Percentiles rank a stretch among this genome's conserved stretches.
These are phyloP conservation scores for Nissolia schottii DNA, from an alignment of 306 rosid species.

Conservation along the genomic window DNA sequence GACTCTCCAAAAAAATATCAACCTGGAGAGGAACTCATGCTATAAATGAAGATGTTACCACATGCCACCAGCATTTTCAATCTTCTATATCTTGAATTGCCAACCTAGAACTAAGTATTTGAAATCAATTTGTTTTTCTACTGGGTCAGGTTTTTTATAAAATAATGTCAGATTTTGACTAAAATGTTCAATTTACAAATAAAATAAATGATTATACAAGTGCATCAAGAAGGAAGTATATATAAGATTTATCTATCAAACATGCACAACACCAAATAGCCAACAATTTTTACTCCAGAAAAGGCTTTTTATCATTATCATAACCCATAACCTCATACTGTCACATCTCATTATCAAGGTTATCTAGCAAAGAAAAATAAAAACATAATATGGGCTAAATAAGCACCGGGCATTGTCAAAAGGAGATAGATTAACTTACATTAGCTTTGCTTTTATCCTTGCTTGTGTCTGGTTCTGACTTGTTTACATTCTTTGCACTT, in stretches of 20 bases:
- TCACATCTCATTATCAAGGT: conserved; percentile 2
- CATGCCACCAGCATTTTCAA: background rate
- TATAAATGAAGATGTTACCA: background rate
- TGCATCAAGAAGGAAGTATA: background rate
- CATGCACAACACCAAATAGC: background rate
- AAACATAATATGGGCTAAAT: conserved; percentile 1
- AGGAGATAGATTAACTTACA: conserved; percentile 33
- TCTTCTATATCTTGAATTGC: background rate
- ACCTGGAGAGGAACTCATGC: background rate
- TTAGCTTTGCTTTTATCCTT: conserved; percentile 52
- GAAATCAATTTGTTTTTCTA: background rate
- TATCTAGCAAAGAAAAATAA: background rate
- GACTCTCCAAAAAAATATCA: background rate
- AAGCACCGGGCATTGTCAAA: background rate
- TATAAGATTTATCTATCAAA: background rate
- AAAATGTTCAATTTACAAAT: background rate
- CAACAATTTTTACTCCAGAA: background rate
- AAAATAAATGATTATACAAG: background rate
- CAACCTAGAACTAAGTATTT: conserved; percentile 3
- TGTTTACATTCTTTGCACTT: conserved; percentile 49
- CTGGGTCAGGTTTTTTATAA: background rate
- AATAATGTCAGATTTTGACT: background rate
- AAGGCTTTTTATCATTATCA: background rate
- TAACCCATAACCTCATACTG: background rate
- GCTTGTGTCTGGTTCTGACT: conserved; percentile 33